Evolutionary conservation across 768 basidiomycete genomes (phyloP), one percentile per base, ranked within the genome.

Genomic region (Mycena latifolia): DNA sequence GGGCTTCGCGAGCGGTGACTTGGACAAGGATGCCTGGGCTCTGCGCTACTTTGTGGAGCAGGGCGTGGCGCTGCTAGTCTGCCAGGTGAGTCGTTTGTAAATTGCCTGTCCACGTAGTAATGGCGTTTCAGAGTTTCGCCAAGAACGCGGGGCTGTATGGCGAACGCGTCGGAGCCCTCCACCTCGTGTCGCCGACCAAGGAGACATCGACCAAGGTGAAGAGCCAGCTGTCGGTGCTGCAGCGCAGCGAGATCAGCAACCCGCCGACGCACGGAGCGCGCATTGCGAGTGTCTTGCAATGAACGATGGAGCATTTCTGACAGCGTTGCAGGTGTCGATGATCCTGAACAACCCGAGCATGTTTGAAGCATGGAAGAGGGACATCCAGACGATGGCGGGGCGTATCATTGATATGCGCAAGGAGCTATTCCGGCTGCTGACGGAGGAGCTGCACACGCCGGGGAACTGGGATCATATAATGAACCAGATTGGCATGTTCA

Each of bases 401-500:
- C 88, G 96, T 56, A 99, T 99, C 77, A 97, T 96, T 73, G 82
- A 85, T 55, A 98, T 98, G 96, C 88, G 98, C 45, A 81, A 88
- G 67, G 86, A 92, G 80, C 84, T 99, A 71, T 84, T 88, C 83
- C 80, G 85, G 59, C 75, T 93, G 72, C 77, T 98, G 75, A 92
- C 87, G 22, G 84, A 93, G 68, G 90, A 92, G 76, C 78, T 95
- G 69, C 86, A 92, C 74, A 96, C 94, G 55, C 96, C 96, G 5
- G 95, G 96, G 8, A 89, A 88, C 74, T 99, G 98, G 98, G 88
- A 91, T n/a, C 97, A 99, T 79, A 97, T 99, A 73, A 82, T 92
- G 72, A 87, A 89, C 56, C 98, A 99, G 84, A 99, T 99, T 78
- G 97, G 96, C 61, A 98, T 97, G 96, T 98, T 96, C 85, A 95